Evolutionary conservation across 768 basidiomycete species (phyloP).

Genomic region (Cantharellus anzutake): DNA sequence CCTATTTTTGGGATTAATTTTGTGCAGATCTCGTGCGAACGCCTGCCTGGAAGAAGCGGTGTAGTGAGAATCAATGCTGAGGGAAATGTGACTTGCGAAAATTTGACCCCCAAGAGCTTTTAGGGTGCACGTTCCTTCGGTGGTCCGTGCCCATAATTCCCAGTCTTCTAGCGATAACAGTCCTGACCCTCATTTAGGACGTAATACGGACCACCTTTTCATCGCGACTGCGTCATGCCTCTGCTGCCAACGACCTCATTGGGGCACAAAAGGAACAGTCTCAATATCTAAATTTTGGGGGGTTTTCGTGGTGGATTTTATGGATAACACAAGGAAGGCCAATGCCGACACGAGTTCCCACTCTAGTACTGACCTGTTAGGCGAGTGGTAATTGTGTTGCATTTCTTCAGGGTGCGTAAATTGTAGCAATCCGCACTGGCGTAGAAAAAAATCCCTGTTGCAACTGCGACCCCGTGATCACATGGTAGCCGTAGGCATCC

Average conservation of each 20-base stretch:
- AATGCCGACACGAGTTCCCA: conserved; percentile 5
- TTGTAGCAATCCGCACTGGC: no score
- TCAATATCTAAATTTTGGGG: conserved; percentile 25
- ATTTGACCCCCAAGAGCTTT: no score
- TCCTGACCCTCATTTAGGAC: conserved; percentile 20
- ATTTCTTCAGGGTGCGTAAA: no score
- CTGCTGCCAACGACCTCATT: neutral
- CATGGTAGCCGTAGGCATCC: no score
- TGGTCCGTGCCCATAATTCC: conserved; percentile 18
- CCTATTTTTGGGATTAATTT: neutral
- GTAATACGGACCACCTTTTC: conserved; percentile 40
- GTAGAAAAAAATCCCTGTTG: no score
- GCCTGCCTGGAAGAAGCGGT: neutral
- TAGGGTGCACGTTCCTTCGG: conserved; percentile 40
- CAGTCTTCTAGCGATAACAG: no score
- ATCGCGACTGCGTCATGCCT: conserved; percentile 25
- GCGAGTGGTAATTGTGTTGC: no score
- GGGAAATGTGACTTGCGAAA: neutral
- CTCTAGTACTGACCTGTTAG: neutral
- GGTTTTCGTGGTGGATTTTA: conserved; percentile 32
- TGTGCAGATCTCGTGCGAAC: neutral
- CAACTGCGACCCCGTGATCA: no score
- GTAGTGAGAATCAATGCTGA: neutral
- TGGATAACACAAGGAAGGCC: conserved; percentile 24
- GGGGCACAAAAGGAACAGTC: conserved; percentile 10